Evolutionary conservation across 768 basidiomycete species (phyloP).

Genomic region (Suillus spraguei): DNA sequence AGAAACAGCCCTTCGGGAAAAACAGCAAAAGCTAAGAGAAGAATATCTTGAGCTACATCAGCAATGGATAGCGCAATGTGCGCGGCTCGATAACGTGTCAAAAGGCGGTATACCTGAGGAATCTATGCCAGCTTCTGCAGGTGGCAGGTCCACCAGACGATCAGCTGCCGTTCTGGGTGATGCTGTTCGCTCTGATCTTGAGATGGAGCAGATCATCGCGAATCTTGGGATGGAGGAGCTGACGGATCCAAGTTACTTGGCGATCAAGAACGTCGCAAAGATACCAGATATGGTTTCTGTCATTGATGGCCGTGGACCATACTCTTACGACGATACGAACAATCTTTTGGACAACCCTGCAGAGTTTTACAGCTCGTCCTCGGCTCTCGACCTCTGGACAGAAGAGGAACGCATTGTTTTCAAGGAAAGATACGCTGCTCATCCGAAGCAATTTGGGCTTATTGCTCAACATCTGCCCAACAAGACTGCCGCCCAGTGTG

Average conservation of each 20-base stretch:
- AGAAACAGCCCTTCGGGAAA: conserved; percentile 51
- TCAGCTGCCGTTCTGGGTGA: conserved; percentile 76
- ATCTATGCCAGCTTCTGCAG: conserved; percentile 36
- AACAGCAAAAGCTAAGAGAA: conserved; percentile 55
- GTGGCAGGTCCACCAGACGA: conserved; percentile 70
- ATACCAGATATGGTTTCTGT: conserved; percentile 92
- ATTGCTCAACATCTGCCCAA: conserved; percentile 79
- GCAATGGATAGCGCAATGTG: conserved; percentile 74
- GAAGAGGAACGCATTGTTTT: conserved; percentile 80
- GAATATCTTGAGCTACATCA: conserved; percentile 73
- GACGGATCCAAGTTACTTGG: conserved; percentile 90
- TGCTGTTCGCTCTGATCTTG: conserved; percentile 90
- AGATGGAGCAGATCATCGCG: conserved; percentile 98
- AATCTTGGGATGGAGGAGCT: conserved; percentile 90
- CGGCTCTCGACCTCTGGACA: conserved; percentile 86
- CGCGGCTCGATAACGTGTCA: conserved; percentile 57
- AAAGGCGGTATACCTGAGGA: conserved; percentile 39
- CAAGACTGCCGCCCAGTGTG: conserved; percentile 89
- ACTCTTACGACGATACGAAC: conserved; percentile 83
- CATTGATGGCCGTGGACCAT: conserved; percentile 58
- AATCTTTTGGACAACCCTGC: conserved; percentile 74
- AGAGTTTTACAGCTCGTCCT: conserved; percentile 73
- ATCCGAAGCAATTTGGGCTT: conserved; percentile 95
- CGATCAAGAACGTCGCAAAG: conserved; percentile 78
- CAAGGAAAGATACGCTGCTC: conserved; percentile 76